A percentile compares a stretch with the other conserved stretches of the same genome.
Evolutionary conservation across 1,139 yeast species (phyloP).

Genomic region (Kodamaea anthophila): DNA sequence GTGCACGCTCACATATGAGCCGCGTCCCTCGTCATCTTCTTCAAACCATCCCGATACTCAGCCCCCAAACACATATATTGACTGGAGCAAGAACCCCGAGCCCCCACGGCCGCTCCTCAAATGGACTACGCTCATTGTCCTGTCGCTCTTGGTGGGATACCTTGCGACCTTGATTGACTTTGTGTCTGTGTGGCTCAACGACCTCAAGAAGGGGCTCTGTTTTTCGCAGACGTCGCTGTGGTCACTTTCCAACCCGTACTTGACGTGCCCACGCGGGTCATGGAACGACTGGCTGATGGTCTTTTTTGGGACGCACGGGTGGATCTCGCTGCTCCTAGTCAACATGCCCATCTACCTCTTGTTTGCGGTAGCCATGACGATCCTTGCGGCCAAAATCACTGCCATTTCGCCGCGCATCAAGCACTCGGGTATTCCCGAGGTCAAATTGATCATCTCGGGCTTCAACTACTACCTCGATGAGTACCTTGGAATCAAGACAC

Average conservation of each 20-base stretch:
- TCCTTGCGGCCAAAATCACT: constrained; percentile 28
- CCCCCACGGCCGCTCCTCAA: constrained; percentile 13
- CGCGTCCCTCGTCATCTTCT: too few species aligned
- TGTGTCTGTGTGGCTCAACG: constrained; percentile 56
- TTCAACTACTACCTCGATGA: constrained; percentile 35
- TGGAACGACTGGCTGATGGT: constrained; percentile 40
- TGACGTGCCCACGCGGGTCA: constrained; percentile 39
- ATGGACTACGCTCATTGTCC: constrained; percentile 55
- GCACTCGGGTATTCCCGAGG: constrained; percentile 68
- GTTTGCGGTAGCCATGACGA: constrained; percentile 22
- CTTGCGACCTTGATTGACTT: constrained; percentile 57
- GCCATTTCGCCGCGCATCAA: constrained; percentile 39
- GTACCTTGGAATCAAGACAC: constrained; percentile 43
- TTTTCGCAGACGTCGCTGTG: constrained; percentile 32
- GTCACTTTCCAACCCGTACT: constrained; percentile 40
- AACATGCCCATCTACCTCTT: constrained; percentile 35
- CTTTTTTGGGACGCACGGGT: constrained; percentile 17
- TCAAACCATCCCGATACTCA: too few species aligned
- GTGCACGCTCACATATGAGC: too few species aligned
- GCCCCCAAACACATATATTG: constrained; percentile 22
- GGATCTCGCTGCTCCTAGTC: constrained; percentile 18
- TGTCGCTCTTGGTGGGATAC: constrained; percentile 55
- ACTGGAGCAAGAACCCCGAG: constrained; percentile 17
- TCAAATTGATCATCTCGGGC: constrained; percentile 60
- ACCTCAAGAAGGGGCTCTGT: constrained; percentile 47